These are phyloP conservation scores for Dittrichia graveolens DNA, from an alignment of 129 eudicot species.

Conservation along the genomic window DNA sequence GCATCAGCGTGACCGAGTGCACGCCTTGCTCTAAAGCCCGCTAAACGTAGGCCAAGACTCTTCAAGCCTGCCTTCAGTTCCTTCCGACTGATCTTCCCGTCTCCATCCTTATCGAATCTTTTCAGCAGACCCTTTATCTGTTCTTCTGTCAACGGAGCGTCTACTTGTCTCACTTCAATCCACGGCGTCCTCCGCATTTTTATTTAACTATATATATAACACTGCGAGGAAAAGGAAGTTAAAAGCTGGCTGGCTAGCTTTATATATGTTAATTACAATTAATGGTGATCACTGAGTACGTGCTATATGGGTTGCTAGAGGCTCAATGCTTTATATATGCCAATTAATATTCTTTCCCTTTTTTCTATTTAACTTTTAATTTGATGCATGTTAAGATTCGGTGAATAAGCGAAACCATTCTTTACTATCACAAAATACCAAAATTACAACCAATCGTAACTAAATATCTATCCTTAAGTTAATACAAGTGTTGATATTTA, in stretches of 20 bases:
- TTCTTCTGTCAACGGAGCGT: slow-evolving; percentile 23
- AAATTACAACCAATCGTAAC: too few relatives aligned
- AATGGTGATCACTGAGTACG: too few relatives aligned
- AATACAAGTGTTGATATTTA: too few relatives aligned
- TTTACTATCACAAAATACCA: too few relatives aligned
- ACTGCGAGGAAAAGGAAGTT: too few relatives aligned
- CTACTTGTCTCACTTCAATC: background rate
- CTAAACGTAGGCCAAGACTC: slow-evolving; percentile 32
- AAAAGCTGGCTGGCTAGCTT: too few relatives aligned
- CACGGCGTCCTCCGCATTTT: slow-evolving; percentile 12
- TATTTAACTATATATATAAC: too few relatives aligned
- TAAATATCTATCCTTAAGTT: too few relatives aligned
- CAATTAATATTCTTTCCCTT: background rate
- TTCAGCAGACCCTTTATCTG: slow-evolving; percentile 37
- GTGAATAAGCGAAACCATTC: background rate
- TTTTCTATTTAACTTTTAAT: background rate
- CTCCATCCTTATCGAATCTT: slow-evolving; percentile 38
- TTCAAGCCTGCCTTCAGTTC: slow-evolving; percentile 45
- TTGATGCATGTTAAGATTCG: background rate
- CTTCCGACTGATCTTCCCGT: slow-evolving; percentile 39
- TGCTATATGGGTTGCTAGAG: too few relatives aligned
- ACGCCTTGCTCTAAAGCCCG: slow-evolving; percentile 35
- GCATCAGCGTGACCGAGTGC: slow-evolving; percentile 43
- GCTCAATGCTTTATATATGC: background rate
- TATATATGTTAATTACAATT: too few relatives aligned